Base-by-base conservation (phyloP, 2,329 filamentous ascomycete species). In the Tolypocladium sp. region DNA sequence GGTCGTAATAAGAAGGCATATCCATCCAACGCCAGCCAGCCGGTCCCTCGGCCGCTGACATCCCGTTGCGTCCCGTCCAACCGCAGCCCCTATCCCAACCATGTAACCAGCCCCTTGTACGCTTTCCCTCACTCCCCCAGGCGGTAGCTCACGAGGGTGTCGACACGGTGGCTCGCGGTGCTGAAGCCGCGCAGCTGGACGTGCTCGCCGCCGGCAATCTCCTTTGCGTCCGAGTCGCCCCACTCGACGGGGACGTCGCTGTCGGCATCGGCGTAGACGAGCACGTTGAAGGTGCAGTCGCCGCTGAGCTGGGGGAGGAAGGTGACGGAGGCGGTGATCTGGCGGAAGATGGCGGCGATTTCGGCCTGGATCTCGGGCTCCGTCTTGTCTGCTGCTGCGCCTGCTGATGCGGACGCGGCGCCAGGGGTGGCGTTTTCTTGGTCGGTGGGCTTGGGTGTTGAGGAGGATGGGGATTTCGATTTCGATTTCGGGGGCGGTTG, bases 171-270 rank as follows among this genome's bases (percentile, higher is more conserved):
- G 68, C 88, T 96, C 64, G 88, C 92, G 20, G 94, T 99, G 74
- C 92, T 97, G 78, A 97, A 99, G 64, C 93, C 96, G 61, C 94
- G 84, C 70, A 99, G 77, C 77, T 97, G 92, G 37, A 99, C 94
- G 71, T 94, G 92, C 79, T 99, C 94, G 49, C 91, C 93, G 67
- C 94, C 90, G 71, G 87, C 81, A 64, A 99, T 97, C 79, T 99
- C 94, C 78, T 96, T 97, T 58, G 93, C 92, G 74, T 97, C 94
- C 66, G 91, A 96, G 76, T 99, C 94, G 54, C 94, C 94, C 94
- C 94, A 99, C 74, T 99, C 94, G 60, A 99, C 88, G 4, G 94
- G 94, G 17, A 99, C 94, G 55, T 97, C 93, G 60, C 90, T 94
- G 74, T 97, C 92, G 22, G 92, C 92, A 71, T 99, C 93, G 57